Evolutionary conservation across 1,139 yeast species (phyloP).

Genomic region (Pneumocystis jirovecii): DNA sequence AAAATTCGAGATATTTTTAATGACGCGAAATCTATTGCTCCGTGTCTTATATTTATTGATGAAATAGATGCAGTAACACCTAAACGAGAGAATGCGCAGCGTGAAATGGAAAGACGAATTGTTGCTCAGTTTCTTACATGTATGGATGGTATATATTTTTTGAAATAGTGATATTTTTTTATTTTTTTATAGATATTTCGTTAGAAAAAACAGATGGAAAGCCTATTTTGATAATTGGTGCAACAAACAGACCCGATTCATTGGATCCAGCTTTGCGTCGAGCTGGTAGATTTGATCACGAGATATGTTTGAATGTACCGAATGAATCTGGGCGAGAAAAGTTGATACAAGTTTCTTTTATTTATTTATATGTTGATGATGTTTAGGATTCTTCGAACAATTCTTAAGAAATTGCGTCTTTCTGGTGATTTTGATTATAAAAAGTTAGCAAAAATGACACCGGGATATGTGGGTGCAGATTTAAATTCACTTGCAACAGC

Average conservation of each 20-base stretch:
- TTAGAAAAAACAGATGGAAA: conserved; percentile 79
- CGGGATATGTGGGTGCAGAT: conserved; percentile 98
- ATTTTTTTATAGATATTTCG: conserved; percentile 38
- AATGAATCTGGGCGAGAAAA: conserved; percentile 68
- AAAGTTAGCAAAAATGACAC: conserved; percentile 77
- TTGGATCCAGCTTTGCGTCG: conserved; percentile 90
- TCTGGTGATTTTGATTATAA: conserved; percentile 57
- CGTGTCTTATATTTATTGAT: conserved; percentile 83
- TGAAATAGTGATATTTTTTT: not conserved
- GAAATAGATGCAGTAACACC: conserved; percentile 98
- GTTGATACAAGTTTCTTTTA: not conserved
- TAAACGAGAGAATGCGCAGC: conserved; percentile 91
- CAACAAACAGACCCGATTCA: conserved; percentile 93
- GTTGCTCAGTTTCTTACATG: conserved; percentile 90
- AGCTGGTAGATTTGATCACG: conserved; percentile 94
- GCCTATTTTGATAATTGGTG: conserved; percentile 92
- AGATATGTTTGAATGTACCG: conserved; percentile 85
- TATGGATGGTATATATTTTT: conserved; percentile 39
- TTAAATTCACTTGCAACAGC: conserved; percentile 85
- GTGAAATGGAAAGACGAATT: conserved; percentile 95
- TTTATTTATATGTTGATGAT: not conserved
- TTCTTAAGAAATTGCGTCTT: conserved; percentile 46
- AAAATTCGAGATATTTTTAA: conserved; percentile 83
- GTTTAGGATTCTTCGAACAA: conserved; percentile 43
- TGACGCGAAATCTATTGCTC: conserved; percentile 81